These are phyloP conservation scores for Jaapia argillacea DNA, from an alignment of 768 basidiomycete species.

Conservation along the genomic window DNA sequence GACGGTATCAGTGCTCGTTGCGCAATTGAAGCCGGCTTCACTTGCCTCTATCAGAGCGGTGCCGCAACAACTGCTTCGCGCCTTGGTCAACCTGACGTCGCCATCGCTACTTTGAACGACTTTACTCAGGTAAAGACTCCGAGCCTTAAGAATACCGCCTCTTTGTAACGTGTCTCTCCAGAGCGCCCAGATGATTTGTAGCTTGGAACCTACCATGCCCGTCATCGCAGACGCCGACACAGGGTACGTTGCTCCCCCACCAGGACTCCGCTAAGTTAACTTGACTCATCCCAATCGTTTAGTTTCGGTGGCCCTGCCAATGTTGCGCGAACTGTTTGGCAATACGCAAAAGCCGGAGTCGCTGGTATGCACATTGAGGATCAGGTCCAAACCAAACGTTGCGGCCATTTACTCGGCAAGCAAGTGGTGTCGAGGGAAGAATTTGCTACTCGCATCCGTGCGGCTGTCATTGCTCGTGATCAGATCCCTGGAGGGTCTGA, in stretches of 20 bases:
- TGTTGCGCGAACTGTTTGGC: constrained; percentile 66
- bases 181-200: constrained; percentile 63
- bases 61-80: constrained; percentile 76
- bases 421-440: constrained; percentile 76
- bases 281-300: not conserved
- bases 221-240: constrained; percentile 79
- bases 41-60: constrained; percentile 72
- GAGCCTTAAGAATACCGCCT: constrained; percentile 6
- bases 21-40: constrained; percentile 71
- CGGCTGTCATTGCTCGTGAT: constrained; percentile 70
- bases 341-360: constrained; percentile 60
- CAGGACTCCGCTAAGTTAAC: not conserved
- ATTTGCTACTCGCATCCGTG: constrained; percentile 63
- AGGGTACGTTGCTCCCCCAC: constrained; percentile 31
- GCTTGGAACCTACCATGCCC: constrained; percentile 51
- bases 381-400: constrained; percentile 76
- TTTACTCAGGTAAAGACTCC: constrained; percentile 45
- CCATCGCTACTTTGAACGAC: constrained; percentile 70
- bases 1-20: constrained; percentile 76
- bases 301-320: constrained; percentile 67
- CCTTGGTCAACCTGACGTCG: constrained; percentile 69
- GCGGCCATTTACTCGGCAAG: constrained; percentile 73
- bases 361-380: constrained; percentile 76
- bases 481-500: constrained; percentile 67
- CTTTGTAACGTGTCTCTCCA: too few relatives aligned